phyloP scores from a whole-genome alignment of 2,329 filamentous ascomycete genomes.

The Trichoderma sp. region DNA sequence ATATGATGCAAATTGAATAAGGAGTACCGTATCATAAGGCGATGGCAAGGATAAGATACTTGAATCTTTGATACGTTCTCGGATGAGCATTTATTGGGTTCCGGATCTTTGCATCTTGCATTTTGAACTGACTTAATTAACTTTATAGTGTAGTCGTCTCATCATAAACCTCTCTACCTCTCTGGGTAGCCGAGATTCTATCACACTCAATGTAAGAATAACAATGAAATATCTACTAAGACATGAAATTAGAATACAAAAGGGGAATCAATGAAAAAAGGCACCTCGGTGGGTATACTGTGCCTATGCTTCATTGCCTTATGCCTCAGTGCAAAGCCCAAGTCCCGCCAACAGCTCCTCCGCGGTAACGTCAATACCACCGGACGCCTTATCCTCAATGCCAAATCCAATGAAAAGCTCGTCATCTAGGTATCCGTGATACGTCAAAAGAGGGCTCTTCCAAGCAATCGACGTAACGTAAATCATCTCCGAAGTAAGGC shows the following conservation, averaged over 20 bases:
- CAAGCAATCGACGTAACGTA: conserved; percentile 60
- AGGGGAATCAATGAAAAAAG: not conserved
- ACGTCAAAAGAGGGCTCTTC: conserved; percentile 48
- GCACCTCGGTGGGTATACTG: not conserved
- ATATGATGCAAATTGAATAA: not conserved
- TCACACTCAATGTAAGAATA: not conserved
- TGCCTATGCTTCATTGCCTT: not conserved
- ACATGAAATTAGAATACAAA: not conserved
- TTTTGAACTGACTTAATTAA: not conserved
- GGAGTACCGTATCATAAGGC: not conserved
- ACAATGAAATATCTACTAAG: not conserved
- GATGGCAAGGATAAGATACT: not conserved
- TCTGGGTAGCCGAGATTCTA: not conserved
- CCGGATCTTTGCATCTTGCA: not conserved
- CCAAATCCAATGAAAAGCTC: conserved; percentile 57
- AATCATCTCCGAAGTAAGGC: conserved; percentile 52
- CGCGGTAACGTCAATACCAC: conserved; percentile 53
- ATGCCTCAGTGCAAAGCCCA: conserved; percentile 26
- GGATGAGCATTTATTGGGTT: not conserved
- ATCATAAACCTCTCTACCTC: conserved; percentile 1
- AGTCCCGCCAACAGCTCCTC: conserved; percentile 49
- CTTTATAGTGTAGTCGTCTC: not conserved
- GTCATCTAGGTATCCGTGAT: conserved; percentile 60
- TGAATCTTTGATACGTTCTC: not conserved
- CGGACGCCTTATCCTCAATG: conserved; percentile 53